Evolutionary conservation across 805 yeast genomes (phyloP).

Genomic region (Komagataella pastoris): DNA sequence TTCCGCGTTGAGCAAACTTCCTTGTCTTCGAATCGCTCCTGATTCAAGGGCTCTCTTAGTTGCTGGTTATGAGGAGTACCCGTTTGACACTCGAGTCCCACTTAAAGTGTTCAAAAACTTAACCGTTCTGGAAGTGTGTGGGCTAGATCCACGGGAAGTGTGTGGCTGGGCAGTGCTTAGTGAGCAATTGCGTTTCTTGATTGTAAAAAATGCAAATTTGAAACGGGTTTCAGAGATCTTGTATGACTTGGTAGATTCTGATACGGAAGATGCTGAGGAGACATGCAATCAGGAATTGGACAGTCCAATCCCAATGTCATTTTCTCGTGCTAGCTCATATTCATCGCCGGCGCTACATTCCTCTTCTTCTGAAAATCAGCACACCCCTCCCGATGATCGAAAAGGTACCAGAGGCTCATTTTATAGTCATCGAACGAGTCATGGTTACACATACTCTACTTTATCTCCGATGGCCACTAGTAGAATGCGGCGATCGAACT

Average conservation of each 20-base stretch:
- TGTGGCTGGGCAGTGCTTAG: slow-evolving; percentile 52
- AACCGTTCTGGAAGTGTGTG: slow-evolving; percentile 45
- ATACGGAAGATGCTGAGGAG: slow-evolving; percentile 17
- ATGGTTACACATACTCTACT: background rate
- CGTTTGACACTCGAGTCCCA: slow-evolving; percentile 60
- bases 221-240: slow-evolving; percentile 39
- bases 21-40: slow-evolving; percentile 47
- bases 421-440: background rate
- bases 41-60: slow-evolving; percentile 45
- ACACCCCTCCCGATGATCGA: background rate
- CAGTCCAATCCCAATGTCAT: background rate
- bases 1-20: slow-evolving; percentile 51
- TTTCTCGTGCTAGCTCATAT: background rate
- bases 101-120: slow-evolving; percentile 46
- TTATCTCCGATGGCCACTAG: background rate
- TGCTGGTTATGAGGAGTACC: slow-evolving; percentile 54
- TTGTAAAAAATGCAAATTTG: slow-evolving; percentile 36
- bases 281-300: background rate
- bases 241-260: slow-evolving; percentile 39
- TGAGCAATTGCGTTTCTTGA: slow-evolving; percentile 39
- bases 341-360: background rate
- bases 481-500: slow-evolving; percentile 5
- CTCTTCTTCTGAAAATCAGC: background rate
- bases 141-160: slow-evolving; percentile 49
- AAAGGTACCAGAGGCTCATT: background rate